Evolutionary conservation across 2,329 filamentous ascomycete genomes (phyloP).

Genomic region (Kalaharituber pfeilii): DNA sequence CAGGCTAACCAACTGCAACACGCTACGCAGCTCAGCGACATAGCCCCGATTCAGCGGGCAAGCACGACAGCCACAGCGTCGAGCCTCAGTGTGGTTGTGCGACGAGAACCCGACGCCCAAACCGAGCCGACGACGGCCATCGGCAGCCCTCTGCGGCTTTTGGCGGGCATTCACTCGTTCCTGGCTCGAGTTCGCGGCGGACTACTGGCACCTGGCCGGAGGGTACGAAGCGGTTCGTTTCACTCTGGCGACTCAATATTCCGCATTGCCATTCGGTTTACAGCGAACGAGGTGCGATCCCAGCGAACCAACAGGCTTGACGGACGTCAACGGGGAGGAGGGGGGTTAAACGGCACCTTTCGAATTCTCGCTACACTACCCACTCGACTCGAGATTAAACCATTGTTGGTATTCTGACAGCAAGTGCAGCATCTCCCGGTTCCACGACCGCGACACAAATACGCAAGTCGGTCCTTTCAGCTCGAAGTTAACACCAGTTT

Average conservation of each 20-base stretch:
- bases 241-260: background rate
- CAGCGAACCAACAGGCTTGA: too few relatives aligned
- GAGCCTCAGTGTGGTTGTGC: conserved; percentile 1
- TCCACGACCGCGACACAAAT: too few relatives aligned
- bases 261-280: too few relatives aligned
- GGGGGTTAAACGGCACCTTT: too few relatives aligned
- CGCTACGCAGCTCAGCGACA: background rate
- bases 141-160: background rate
- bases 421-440: too few relatives aligned
- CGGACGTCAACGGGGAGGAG: too few relatives aligned
- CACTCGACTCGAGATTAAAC: too few relatives aligned
- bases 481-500: too few relatives aligned
- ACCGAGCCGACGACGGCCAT: background rate
- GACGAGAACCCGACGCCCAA: background rate
- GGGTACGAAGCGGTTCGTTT: background rate
- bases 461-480: too few relatives aligned
- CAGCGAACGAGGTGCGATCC: too few relatives aligned
- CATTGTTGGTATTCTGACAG: too few relatives aligned
- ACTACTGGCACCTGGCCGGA: background rate
- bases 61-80: background rate
- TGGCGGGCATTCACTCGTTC: background rate
- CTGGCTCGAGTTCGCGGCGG: background rate
- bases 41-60: background rate
- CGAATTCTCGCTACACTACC: too few relatives aligned
- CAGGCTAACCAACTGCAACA: background rate